phyloP scores from a whole-genome alignment of 768 basidiomycete species.

The Hemileccinum rubropunctum region DNA sequence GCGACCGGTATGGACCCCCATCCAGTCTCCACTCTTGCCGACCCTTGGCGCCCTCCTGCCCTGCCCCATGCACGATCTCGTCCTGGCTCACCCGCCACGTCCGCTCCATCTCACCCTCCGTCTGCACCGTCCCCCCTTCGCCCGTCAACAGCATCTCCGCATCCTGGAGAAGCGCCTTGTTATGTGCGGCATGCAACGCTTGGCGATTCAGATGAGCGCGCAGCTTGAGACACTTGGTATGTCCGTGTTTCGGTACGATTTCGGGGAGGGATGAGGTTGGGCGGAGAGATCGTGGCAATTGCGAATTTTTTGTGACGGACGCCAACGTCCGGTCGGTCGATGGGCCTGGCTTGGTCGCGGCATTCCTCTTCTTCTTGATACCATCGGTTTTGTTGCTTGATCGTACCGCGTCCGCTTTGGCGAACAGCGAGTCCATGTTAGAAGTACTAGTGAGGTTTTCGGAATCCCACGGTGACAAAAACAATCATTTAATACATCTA shows the following conservation, averaged over 20 bases:
- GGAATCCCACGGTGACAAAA: too few species aligned
- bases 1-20: constrained; percentile 77
- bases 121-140: constrained; percentile 70
- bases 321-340: constrained; percentile 50
- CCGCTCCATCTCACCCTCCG: constrained; percentile 76
- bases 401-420: constrained; percentile 60
- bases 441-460: too few species aligned
- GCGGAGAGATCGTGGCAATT: constrained; percentile 68
- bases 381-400: constrained; percentile 34
- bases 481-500: too few species aligned
- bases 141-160: constrained; percentile 68
- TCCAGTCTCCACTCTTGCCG: constrained; percentile 79
- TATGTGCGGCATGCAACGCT: constrained; percentile 57
- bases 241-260: constrained; percentile 42
- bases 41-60: constrained; percentile 74
- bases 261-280: constrained; percentile 45
- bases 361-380: constrained; percentile 2
- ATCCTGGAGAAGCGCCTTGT: constrained; percentile 62
- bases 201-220: constrained; percentile 65
- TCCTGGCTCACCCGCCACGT: constrained; percentile 88
- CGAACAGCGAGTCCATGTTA: constrained; percentile 56
- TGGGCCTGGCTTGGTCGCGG: constrained; percentile 15
- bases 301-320: constrained; percentile 57
- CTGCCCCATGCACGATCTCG: constrained; percentile 65
- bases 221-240: constrained; percentile 71